Evolutionary conservation across 2,329 filamentous ascomycete genomes (phyloP), one percentile per base, ranked within the genome.

Genomic region (Penicillium sp.): DNA sequence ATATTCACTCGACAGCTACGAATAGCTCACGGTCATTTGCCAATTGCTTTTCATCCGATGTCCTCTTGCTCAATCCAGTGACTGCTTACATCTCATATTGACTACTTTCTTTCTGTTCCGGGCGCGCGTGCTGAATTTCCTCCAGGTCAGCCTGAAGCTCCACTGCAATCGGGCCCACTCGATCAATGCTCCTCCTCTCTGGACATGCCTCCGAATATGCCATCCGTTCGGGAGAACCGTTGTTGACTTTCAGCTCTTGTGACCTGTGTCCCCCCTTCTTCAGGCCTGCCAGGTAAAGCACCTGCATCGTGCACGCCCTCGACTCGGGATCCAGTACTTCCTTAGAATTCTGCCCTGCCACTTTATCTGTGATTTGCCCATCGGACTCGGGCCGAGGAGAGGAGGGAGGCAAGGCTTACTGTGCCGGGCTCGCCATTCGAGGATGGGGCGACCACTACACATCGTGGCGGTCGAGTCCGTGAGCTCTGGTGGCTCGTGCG

Each of bases 381-480:
- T 61, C 58, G 63, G 63, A 59, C 53, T 64, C 63, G 63, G 63
- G 53, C 63, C 63, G 63, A 61, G 38, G 38, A 42, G 11, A 7
- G 49, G n/a, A n/a, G 39, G 34, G 14, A 17, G 31, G 39, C 49
- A 10, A 38, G 35, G 12, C 37, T n/a, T 20, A 38, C 50, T 34
- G 57, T 60, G 41, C 60, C 60, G 60, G 14, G 12, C 7, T 25
- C 60, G 28, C 54, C 37, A 62, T 62, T 58, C 60, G 57, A 51
- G 34, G 49, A 51, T 28, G 17, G 20, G 48, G 35, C 14, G 34
- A 38, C 38, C 15, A 20, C n/a, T 14, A 15, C 15, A 8, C 45
- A 49, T 41, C 37, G 50, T 43, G 50, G 50, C 25, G 22, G 38
- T 28, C n/a, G 50, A 31, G 38, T 53, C 50, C 38, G 50, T 43